phyloP scores from a whole-genome alignment of 2,329 filamentous ascomycete species.

The Trichoderma afroharzianum region DNA sequence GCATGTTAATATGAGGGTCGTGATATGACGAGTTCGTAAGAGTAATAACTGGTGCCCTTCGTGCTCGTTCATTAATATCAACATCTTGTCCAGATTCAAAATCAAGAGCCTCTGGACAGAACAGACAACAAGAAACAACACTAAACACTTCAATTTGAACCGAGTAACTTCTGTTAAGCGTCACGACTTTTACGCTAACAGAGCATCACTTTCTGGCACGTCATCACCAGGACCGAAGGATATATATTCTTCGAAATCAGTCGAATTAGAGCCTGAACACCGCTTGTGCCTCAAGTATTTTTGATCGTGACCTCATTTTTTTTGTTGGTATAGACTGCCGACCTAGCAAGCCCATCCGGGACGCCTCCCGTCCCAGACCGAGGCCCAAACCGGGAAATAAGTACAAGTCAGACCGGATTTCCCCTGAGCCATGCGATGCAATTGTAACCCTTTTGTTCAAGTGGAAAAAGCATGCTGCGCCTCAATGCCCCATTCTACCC shows the following conservation, averaged over 20 bases:
- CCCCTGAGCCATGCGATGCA: slow-evolving; percentile 39
- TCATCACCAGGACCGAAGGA: background rate
- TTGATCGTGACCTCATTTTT: slow-evolving; percentile 40
- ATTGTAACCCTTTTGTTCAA: slow-evolving; percentile 32
- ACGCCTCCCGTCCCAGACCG: slow-evolving; percentile 34
- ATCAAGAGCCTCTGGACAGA: background rate
- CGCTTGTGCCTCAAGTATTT: slow-evolving; percentile 17
- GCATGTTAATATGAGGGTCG: background rate
- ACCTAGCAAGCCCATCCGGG: slow-evolving; percentile 31
- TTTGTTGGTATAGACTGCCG: slow-evolving; percentile 29
- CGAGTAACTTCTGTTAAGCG: background rate
- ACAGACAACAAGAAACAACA: background rate
- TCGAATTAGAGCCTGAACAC: slow-evolving; percentile 18
- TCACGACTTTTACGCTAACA: background rate
- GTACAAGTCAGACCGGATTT: slow-evolving; percentile 38
- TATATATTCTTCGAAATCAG: slow-evolving; percentile 9
- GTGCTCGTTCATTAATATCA: background rate
- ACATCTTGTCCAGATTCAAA: background rate
- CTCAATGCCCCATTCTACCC: slow-evolving; percentile 35
- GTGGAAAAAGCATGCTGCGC: slow-evolving; percentile 38
- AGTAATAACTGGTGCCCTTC: background rate
- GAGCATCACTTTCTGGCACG: background rate
- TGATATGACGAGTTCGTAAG: background rate
- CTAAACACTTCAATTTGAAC: background rate
- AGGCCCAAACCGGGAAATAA: slow-evolving; percentile 37